A percentile compares a stretch with the other conserved stretches of the same genome.
phyloP scores from a whole-genome alignment of 805 yeast species.

The Schwanniomyces vanrijiae region DNA sequence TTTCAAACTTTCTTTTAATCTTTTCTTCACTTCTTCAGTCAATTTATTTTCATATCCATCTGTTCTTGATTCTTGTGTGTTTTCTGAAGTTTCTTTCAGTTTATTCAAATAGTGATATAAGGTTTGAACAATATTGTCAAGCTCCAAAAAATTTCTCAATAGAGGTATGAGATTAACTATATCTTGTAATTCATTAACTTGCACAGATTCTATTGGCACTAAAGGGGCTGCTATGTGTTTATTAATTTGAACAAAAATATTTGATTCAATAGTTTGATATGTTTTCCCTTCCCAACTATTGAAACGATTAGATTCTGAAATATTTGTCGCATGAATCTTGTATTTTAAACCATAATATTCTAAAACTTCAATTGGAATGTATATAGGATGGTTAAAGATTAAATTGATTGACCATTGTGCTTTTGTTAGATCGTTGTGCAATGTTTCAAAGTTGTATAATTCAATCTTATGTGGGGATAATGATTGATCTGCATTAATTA shows the following conservation, averaged over 20 bases:
- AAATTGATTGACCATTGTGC: constrained; percentile 26
- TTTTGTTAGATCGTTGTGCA: constrained; percentile 3
- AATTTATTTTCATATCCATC: constrained; percentile 9
- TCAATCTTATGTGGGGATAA: constrained; percentile 5
- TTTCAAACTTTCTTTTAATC: constrained; percentile 33
- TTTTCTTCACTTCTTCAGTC: constrained; percentile 24
- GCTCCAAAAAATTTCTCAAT: constrained; percentile 30
- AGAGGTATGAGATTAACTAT: constrained; percentile 25
- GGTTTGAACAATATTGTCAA: constrained; percentile 17
- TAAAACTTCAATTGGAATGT: constrained; percentile 25
- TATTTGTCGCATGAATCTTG: neutral
- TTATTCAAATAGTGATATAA: neutral
- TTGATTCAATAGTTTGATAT: neutral
- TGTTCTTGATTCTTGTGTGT: neutral
- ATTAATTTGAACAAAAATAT: constrained; percentile 1
- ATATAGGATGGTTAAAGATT: constrained; percentile 24
- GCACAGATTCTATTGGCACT: constrained; percentile 20
- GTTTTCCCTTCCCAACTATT: constrained; percentile 8
- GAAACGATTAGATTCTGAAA: constrained; percentile 1
- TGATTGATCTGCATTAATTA: constrained; percentile 10
- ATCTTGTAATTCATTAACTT: constrained; percentile 22
- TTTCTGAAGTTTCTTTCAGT: neutral
- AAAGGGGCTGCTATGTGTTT: constrained; percentile 12
- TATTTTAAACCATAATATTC: constrained; percentile 26
- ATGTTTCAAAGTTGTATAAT: constrained; percentile 4